Evolutionary conservation across 2,329 filamentous ascomycete genomes (phyloP), one percentile per base, ranked within the genome.

Genomic region (Remersonia thermophila): DNA sequence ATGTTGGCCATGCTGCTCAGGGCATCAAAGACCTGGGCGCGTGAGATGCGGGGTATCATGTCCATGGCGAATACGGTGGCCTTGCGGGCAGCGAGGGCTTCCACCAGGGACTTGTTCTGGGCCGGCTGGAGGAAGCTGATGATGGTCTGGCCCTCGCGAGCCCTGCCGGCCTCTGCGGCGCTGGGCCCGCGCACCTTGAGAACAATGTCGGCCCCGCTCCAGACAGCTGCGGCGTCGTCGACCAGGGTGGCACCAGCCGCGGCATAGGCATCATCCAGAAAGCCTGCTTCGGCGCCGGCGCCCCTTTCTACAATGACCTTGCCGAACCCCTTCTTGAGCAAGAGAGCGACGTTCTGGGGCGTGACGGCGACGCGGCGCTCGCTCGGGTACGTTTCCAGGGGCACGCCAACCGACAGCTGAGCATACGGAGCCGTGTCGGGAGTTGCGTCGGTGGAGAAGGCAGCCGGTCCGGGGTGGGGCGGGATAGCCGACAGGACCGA

Each of bases 1-100:
- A 93, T 93, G 50, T 93, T 93, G 41, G 86, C 85, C 86, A 93
- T 93, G 8, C 83, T 91, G 56, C 83, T 86, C 38, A 93, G 66
- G 1, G 84, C 85, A 58, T 93, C 85, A 50, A 93, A 93, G 0
- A 83, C 77, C 55, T 93, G 86, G 1, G 86, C 85, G 32, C 86
- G 74, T 1, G 85, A 93, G 48, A 93, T 93, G 28, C 86, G 77
- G 12, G 86, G 86, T 35, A 94, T 80, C 76, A 87, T 80, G 54
- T 94, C 86, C 85, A 94, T 93, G 15, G 86, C 84, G 53, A 94
- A 91, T 12, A 74, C 65, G 1, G 83, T 93, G 2, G 79, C 76
- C 18, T 80, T 79, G 33, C 74, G 73, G 27, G 67, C 65, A 17
- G 83, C 77, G 41, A 93, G 70, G 40, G 74, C 77, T 41, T 85